Evolutionary conservation across 2,329 filamentous ascomycete genomes (phyloP), one percentile per base, ranked within the genome.

Genomic region (Pseudogymnoascus sp.): DNA sequence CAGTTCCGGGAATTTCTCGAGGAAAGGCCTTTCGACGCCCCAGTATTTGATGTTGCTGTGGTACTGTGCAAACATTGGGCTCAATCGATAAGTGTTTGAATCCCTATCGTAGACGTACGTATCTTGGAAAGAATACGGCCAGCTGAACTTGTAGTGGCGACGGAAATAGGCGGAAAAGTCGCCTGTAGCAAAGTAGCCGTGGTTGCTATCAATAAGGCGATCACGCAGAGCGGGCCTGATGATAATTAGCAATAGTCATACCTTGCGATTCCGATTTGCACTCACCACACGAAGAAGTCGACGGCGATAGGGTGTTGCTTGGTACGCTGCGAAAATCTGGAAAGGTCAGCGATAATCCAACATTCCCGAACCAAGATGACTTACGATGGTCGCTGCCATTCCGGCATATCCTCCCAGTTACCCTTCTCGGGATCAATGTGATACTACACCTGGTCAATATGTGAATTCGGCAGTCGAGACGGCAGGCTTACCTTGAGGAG

Each of bases 341-440:
- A 14, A 43, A 30, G 20, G 36, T 38, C 12, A 38, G 22, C 25
- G 9, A 12, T 5, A 53, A 12, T 18, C 9, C 9, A 50, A 50
- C n/a, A 8, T 50, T 4, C 28, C 28, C 9, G 12, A 20, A n/a
- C 2, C 39, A 28, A 11, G 11, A 12, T 39, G 36, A 7, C 61
- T 47, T 61, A 65, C 64, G 63, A 58, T 20, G 64, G 64, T 50
- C 64, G 60, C 47, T 66, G 64, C 64, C 64, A 66, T 22, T 53
- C 41, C 1, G 64, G 63, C 43, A 66, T 63, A 12, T 61, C 53
- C n/a, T 64, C 63, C 43, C 64, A 39, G 30, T 64, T 64, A 4
- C 57, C 20, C 33, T 30, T 47, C 15, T 62, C 60, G 8, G 61
- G 18, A 37, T 65, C 62, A 22, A 66, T 58, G 35, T 64, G 63